phyloP scores from a whole-genome alignment of 169 alveolate species.

The Babesia sp. region DNA sequence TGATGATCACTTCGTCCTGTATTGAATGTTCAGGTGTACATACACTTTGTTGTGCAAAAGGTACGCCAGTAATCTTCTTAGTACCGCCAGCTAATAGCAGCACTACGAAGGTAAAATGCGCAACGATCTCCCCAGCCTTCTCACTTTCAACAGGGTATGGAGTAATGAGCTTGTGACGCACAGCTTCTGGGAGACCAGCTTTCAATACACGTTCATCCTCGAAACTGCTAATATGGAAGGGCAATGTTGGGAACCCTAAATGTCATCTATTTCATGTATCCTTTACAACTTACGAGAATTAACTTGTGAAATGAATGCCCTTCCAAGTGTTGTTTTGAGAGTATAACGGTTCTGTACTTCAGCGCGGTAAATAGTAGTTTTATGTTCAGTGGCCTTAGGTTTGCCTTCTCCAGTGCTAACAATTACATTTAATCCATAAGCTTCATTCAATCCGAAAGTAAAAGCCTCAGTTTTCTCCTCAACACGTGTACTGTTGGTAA shows the following conservation, averaged over 20 bases:
- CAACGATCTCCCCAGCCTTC: slow-evolving; percentile 89
- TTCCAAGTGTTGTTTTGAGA: slow-evolving; percentile 90
- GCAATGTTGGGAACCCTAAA: slow-evolving; percentile 80
- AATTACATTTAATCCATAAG: slow-evolving; percentile 90
- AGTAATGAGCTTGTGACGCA: slow-evolving; percentile 91
- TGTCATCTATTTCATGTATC: neutral
- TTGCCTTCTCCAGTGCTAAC: slow-evolving; percentile 93
- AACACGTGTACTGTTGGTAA: slow-evolving; percentile 81
- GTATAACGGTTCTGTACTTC: slow-evolving; percentile 92
- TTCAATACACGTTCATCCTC: slow-evolving; percentile 82
- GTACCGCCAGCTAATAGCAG: slow-evolving; percentile 87
- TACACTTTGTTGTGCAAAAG: slow-evolving; percentile 42
- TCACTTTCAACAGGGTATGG: slow-evolving; percentile 91
- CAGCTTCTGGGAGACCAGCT: slow-evolving; percentile 95
- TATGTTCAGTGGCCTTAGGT: slow-evolving; percentile 88
- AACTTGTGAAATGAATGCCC: slow-evolving; percentile 92
- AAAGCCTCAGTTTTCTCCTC: slow-evolving; percentile 92
- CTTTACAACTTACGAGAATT: slow-evolving; percentile 68
- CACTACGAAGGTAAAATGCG: slow-evolving; percentile 91
- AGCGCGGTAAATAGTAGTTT: slow-evolving; percentile 91
- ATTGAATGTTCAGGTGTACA: slow-evolving; percentile 53
- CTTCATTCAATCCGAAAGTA: slow-evolving; percentile 92
- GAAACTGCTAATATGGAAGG: slow-evolving; percentile 74
- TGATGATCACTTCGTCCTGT: slow-evolving; percentile 38
- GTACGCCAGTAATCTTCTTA: slow-evolving; percentile 79